Evolutionary conservation across 2,329 filamentous ascomycete species (phyloP), one percentile per base, ranked within the genome.

Genomic region (Salinomyces thailandicus): DNA sequence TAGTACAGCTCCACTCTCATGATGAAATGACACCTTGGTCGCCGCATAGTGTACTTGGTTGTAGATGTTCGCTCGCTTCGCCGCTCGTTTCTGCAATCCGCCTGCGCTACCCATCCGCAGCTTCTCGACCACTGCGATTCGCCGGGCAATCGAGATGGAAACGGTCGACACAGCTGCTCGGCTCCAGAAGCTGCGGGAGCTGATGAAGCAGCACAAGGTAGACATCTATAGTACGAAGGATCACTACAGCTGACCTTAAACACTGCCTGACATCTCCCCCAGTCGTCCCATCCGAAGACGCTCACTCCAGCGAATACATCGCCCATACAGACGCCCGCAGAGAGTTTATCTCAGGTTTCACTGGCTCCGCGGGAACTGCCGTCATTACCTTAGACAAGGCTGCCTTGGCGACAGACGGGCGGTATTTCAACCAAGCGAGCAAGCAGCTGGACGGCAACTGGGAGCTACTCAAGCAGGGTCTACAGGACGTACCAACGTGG

Each of bases 261-360:
- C 46, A 52, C 64, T 71, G 50, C 68, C 53, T 50, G 44, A 49
- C 49, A 5, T 22, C 33, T 35, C 29, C 27, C 26, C 3, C 58
- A 96, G 89, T 98, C 56, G 75, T 96, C 5, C 91, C 91, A 1
- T 95, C 89, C 20, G 91, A 96, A 73, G 91, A 98, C 60, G 89
- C 85, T 57, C 91, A 98, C 60, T 85, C 89, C 50, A 96, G 89
- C 49, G 91, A 98, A 66, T 98, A 98, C 62, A 95, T 95, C 60
- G 91, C 91, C 34, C 79, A 81, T n/a, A 94, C 85, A 59, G 91
- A 98, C 67, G 87, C 75, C 43, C 79, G 91, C 49, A 79, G 91
- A 68, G 85, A 80, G 57, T 95, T 80, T 55, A 93, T 98, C 50
- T 87, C 79, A 43, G 89, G 91, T 17, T 98, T 98, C 62, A 85